A percentile compares a stretch with the other conserved stretches of the same genome.
Conservation (phyloP, 306 rosid genomes). For the Pyrus betulifolia region DNA sequence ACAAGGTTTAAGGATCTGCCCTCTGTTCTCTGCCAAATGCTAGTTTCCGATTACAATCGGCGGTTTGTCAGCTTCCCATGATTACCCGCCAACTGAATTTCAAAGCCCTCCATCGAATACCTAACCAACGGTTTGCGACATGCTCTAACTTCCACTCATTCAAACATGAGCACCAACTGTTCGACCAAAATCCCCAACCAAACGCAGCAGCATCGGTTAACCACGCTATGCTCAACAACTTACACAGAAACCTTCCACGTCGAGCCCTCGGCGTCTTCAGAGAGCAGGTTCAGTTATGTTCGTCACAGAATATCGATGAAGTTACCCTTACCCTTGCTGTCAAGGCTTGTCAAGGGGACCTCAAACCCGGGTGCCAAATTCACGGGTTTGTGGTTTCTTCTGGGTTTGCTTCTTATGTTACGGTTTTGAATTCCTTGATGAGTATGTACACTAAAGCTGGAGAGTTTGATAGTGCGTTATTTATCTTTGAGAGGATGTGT, state of each 20-base stretch:
- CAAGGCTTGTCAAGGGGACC: constrained; percentile 66
- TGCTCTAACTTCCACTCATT: constrained; percentile 15
- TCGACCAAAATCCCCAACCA: constrained; percentile 44
- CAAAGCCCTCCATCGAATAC: constrained; percentile 11
- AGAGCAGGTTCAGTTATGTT: constrained; percentile 28
- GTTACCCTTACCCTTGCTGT: constrained; percentile 49
- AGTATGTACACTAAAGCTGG: constrained; percentile 70
- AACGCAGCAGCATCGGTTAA: constrained; percentile 31
- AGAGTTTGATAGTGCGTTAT: constrained; percentile 31
- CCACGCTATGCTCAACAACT: constrained; percentile 33
- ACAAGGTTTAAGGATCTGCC: background rate
- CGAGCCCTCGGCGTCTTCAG: constrained; percentile 46
- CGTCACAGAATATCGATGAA: constrained; percentile 29
- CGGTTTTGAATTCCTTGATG: constrained; percentile 70
- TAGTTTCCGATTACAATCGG: background rate
- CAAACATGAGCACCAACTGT: constrained; percentile 37
- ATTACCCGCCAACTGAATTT: constrained; percentile 32
- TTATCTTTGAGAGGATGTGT: constrained; percentile 47
- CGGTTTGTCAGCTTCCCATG: constrained; percentile 26
- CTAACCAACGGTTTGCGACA: constrained; percentile 9
- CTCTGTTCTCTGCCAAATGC: background rate
- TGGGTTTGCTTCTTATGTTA: constrained; percentile 35
- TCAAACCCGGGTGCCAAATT: constrained; percentile 42
- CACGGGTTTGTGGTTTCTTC: constrained; percentile 46
- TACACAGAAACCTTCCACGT: constrained; percentile 37